Percentiles rank a stretch among this genome's conserved stretches.
Evolutionary conservation across 2,329 filamentous ascomycete species (phyloP).

Genomic region (Fusarium secorum): DNA sequence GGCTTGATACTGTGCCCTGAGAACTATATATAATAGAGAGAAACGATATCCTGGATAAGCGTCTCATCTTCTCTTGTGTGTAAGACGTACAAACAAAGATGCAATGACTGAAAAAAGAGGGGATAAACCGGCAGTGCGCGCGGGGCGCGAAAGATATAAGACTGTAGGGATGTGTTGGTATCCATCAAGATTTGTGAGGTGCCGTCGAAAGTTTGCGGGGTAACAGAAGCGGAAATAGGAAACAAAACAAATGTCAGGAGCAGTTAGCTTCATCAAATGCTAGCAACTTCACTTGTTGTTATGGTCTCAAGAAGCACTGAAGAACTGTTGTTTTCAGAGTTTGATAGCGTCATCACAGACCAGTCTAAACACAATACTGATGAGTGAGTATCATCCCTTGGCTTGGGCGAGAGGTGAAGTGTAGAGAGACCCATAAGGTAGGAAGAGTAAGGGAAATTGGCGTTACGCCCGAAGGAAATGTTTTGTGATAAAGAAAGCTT

Average conservation of each 20-base stretch:
- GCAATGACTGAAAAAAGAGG: neutral
- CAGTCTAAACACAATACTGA: neutral
- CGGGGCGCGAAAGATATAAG: neutral
- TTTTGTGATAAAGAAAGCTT: neutral
- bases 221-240: neutral
- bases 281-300: neutral
- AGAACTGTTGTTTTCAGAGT: neutral
- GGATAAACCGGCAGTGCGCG: neutral
- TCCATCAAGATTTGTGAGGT: neutral
- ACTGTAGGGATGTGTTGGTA: neutral
- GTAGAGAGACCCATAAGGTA: neutral
- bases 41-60: neutral
- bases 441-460: neutral
- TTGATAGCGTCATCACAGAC: neutral
- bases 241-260: neutral
- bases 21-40: neutral
- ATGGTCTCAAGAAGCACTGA: neutral
- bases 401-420: neutral
- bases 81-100: neutral
- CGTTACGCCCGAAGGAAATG: neutral
- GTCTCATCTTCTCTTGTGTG: neutral
- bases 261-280: neutral
- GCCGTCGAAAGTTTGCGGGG: neutral
- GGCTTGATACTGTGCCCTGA: neutral
- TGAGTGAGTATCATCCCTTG: neutral